Evolutionary conservation across 345 rosid genomes (phyloP), one percentile per base, ranked within the genome.

Genomic region (Melaleuca alternifolia): DNA sequence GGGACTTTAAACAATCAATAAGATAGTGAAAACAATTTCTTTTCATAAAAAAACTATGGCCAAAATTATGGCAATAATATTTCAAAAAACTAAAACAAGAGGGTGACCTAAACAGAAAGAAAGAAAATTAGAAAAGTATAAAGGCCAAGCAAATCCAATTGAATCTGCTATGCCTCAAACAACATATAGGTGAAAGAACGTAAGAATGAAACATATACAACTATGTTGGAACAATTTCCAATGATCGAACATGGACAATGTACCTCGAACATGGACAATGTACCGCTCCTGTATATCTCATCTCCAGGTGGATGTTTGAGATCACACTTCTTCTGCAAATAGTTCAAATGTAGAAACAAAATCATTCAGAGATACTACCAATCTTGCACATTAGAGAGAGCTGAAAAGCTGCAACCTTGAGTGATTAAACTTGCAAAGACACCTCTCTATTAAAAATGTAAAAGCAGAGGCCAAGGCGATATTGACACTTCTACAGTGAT

Each of bases 221-320:
- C 14, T 15, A 46, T 12, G 8, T 52, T 51, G 1, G 53, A n/a
- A 26, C 16, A 51, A 86, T 53, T 21, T 54, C 84, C 61, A 48
- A 86, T 24, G 26, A 54, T 18, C n/a, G 46, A 51, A 46, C 50
- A 4, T 46, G 48, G 82, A 83, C 5, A 52, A 61, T 87, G 89
- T 90, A 96, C 99, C 99, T 98, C 99, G 92, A 98, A 98, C 99
- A 98, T 98, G 83, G 99, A 98, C 89, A 98, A 87, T 14, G 99
- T 98, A 87, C 98, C 98, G 84, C 99, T 91, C 89, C 99, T 93
- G 86, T 98, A 98, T 87, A 98, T 98, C 93, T 96, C 99, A 90
- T 98, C 99, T 33, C 99, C 99, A 84, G 99, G 99, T 26, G 99
- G 99, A 85, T 98, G 98, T 93, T 98, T 96, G 82, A 96, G 93